Conservation (phyloP, 2,329 filamentous ascomycete genomes). For the Penicillium sp. region DNA sequence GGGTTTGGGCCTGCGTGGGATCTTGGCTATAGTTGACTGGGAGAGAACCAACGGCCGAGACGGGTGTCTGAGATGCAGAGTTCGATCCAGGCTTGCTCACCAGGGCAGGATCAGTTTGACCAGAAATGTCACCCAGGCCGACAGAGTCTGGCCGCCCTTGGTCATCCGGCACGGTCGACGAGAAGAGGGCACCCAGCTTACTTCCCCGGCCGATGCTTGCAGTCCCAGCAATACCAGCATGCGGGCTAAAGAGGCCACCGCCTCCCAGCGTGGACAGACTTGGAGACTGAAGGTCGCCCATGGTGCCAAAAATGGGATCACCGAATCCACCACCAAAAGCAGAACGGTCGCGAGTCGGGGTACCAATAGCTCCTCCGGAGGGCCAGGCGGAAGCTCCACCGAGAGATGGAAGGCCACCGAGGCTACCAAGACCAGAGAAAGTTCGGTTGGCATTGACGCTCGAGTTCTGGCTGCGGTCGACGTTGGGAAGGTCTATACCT, state of each 20-base stretch:
- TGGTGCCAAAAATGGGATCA: conserved; percentile 68
- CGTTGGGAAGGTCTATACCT: conserved; percentile 59
- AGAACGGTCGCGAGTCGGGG: conserved; percentile 61
- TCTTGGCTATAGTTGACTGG: conserved; percentile 33
- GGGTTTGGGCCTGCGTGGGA: conserved; percentile 33
- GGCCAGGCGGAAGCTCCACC: conserved; percentile 50
- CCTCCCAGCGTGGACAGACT: conserved; percentile 41
- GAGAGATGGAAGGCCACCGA: conserved; percentile 56
- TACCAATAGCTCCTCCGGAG: conserved; percentile 70
- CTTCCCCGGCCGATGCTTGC: conserved; percentile 73
- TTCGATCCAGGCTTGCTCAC: conserved; percentile 30
- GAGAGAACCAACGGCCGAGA: conserved; percentile 36
- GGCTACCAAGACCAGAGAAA: conserved; percentile 60
- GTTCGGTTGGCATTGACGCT: conserved; percentile 74
- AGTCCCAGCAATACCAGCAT: conserved; percentile 52
- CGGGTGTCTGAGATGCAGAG: conserved; percentile 37
- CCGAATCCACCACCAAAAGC: conserved; percentile 54
- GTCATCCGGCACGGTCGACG: conserved; percentile 72
- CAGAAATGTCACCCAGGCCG: conserved; percentile 55
- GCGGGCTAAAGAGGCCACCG: conserved; percentile 64
- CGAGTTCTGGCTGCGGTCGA: conserved; percentile 90
- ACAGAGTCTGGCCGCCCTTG: conserved; percentile 62
- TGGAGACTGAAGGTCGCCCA: conserved; percentile 68
- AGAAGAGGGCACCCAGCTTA: conserved; percentile 85
- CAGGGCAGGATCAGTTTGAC: conserved; percentile 44